Conservation (phyloP, 805 yeast genomes). For the Candida sakaeoensis region DNA sequence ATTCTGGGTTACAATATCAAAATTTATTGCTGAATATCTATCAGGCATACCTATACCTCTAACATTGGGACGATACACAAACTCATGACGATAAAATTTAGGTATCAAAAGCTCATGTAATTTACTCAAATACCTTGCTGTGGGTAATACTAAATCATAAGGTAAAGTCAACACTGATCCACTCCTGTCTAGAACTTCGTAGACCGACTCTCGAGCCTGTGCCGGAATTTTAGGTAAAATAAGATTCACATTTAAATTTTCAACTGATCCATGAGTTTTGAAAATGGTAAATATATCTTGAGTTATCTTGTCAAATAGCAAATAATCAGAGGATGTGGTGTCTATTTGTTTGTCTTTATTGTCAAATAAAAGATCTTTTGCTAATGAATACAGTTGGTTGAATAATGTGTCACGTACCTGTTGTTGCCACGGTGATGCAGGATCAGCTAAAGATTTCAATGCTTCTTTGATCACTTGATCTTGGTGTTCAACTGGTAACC, state of each 20-base stretch:
- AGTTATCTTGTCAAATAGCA: conserved; percentile 58
- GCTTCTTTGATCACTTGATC: conserved; percentile 90
- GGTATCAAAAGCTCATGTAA: conserved; percentile 40
- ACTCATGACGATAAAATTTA: conserved; percentile 72
- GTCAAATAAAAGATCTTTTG: conserved; percentile 82
- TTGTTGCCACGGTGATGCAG: conserved; percentile 91
- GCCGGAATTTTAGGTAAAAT: conserved; percentile 82
- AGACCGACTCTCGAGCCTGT: conserved; percentile 59
- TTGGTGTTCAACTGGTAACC: conserved; percentile 83
- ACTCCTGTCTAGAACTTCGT: conserved; percentile 76
- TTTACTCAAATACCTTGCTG: conserved; percentile 79
- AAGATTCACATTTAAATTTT: conserved; percentile 57
- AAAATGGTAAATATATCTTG: conserved; percentile 62
- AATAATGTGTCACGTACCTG: conserved; percentile 87
- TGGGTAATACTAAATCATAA: conserved; percentile 84
- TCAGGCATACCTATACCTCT: conserved; percentile 66
- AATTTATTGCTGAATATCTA: conserved; percentile 77
- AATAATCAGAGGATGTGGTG: conserved; percentile 37
- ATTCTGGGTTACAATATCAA: conserved; percentile 69
- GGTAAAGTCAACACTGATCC: conserved; percentile 90
- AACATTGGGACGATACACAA: conserved; percentile 67
- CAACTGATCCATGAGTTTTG: conserved; percentile 81
- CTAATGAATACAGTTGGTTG: conserved; percentile 78
- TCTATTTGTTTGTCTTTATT: conserved; percentile 16
- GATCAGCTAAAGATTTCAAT: conserved; percentile 76